These are phyloP conservation scores for Geotrichum carabidarum DNA, from an alignment of 1,139 yeast genomes.

Conservation along the genomic window DNA sequence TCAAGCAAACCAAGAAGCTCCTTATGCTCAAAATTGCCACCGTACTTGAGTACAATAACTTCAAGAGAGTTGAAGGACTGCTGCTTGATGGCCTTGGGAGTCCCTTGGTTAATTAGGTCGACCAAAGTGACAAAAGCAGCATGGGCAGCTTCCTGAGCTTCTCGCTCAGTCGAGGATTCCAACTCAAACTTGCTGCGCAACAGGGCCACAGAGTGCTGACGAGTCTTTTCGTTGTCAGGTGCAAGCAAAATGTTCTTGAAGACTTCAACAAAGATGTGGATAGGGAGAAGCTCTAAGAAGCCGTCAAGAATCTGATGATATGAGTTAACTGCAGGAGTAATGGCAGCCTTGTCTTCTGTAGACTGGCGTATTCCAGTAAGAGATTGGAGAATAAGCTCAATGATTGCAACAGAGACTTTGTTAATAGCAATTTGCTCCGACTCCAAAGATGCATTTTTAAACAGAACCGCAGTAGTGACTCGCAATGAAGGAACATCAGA, in stretches of 20 bases:
- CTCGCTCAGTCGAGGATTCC: constrained; percentile 32
- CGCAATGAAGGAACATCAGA: constrained; percentile 33
- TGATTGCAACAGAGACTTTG: constrained; percentile 23
- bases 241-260: constrained; percentile 49
- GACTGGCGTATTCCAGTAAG: constrained; percentile 11
- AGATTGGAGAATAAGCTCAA: constrained; percentile 23
- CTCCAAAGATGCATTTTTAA: constrained; percentile 15
- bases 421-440: constrained; percentile 20
- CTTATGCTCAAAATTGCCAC: constrained; percentile 47
- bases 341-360: constrained; percentile 1
- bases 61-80: constrained; percentile 68
- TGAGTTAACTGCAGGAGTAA: constrained; percentile 11
- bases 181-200: constrained; percentile 64
- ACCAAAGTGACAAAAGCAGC: constrained; percentile 25
- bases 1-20: constrained; percentile 48
- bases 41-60: constrained; percentile 58
- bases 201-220: constrained; percentile 44
- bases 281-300: constrained; percentile 66
- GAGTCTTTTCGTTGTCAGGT: constrained; percentile 30
- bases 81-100: constrained; percentile 47
- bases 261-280: constrained; percentile 63
- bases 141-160: constrained; percentile 39
- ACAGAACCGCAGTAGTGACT: constrained; percentile 25
- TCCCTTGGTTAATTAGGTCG: constrained; percentile 19
- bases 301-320: constrained; percentile 51